These are phyloP conservation scores for Microcyclosporella mali DNA, from an alignment of 2,329 filamentous ascomycete species.

Conservation along the genomic window DNA sequence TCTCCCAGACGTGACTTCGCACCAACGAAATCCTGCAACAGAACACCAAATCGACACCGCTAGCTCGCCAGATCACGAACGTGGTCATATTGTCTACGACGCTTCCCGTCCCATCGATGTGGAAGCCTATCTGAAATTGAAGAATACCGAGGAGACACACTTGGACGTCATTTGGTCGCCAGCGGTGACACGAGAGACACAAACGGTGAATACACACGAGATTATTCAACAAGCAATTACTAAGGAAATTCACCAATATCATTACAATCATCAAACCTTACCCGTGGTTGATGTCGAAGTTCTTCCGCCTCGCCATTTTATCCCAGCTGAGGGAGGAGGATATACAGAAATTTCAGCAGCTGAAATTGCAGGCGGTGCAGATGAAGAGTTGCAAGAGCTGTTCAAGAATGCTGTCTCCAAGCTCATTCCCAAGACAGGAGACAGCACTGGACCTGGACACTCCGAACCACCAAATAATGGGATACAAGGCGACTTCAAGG, in stretches of 20 bases:
- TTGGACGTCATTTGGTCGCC: constrained; percentile 34
- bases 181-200: constrained; percentile 45
- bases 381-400: constrained; percentile 25
- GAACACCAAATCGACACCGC: not conserved
- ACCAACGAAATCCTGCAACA: not conserved
- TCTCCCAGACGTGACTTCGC: not conserved
- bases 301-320: constrained; percentile 48
- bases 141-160: constrained; percentile 36
- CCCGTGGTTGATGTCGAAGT: constrained; percentile 50
- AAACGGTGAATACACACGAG: constrained; percentile 41
- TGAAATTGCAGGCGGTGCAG: constrained; percentile 18
- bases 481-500: constrained; percentile 36
- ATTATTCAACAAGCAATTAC: constrained; percentile 44
- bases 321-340: constrained; percentile 32
- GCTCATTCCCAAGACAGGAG: constrained; percentile 15
- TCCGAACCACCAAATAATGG: constrained; percentile 34
- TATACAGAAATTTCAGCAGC: constrained; percentile 44
- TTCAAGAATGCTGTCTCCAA: constrained; percentile 31
- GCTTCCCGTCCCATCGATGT: constrained; percentile 10
- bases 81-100: constrained; percentile 6
- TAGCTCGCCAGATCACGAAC: not conserved
- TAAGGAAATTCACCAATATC: constrained; percentile 50
- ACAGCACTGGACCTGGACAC: constrained; percentile 11
- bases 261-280: constrained; percentile 48
- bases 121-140: constrained; percentile 10